These are phyloP conservation scores for Coniophora puteana DNA, from an alignment of 1,284 basidiomycete species.

Conservation along the genomic window DNA sequence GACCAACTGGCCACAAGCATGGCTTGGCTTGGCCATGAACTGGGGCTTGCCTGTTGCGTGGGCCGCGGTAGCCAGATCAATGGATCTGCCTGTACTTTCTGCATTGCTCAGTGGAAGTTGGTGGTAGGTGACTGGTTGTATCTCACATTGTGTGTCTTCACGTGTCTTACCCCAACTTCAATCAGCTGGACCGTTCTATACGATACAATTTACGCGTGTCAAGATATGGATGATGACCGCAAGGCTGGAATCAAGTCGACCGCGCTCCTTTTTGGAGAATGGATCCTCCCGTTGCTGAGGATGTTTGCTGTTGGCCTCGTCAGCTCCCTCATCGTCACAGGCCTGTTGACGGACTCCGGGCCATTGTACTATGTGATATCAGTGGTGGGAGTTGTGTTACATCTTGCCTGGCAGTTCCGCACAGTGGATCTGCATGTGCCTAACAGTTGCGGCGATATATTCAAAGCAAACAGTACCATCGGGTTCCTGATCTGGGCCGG, in stretches of 20 bases:
- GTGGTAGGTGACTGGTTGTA: no score
- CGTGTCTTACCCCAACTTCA: background rate
- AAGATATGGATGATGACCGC: constrained; percentile 42
- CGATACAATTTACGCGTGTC: constrained; percentile 48
- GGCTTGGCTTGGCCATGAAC: constrained; percentile 4
- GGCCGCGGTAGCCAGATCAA: constrained; percentile 2
- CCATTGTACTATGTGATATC: constrained; percentile 19
- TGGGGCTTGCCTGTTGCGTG: constrained; percentile 2
- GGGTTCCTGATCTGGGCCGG: no score
- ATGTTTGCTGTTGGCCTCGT: constrained; percentile 33
- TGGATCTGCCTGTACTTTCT: background rate
- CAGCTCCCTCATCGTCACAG: constrained; percentile 4
- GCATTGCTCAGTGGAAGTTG: background rate
- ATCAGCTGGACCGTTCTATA: constrained; percentile 39
- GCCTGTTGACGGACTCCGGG: background rate
- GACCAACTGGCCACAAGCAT: constrained; percentile 8
- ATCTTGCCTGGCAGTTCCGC: background rate
- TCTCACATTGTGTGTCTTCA: background rate
- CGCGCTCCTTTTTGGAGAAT: constrained; percentile 37
- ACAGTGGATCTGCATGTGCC: no score
- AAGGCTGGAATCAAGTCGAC: constrained; percentile 43
- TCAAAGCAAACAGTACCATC: no score
- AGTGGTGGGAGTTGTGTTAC: background rate
- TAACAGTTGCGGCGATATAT: no score
- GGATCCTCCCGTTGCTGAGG: constrained; percentile 32